Base-by-base conservation (phyloP, 1,284 basidiomycete species). In the Salmacisia buchloeana region DNA sequence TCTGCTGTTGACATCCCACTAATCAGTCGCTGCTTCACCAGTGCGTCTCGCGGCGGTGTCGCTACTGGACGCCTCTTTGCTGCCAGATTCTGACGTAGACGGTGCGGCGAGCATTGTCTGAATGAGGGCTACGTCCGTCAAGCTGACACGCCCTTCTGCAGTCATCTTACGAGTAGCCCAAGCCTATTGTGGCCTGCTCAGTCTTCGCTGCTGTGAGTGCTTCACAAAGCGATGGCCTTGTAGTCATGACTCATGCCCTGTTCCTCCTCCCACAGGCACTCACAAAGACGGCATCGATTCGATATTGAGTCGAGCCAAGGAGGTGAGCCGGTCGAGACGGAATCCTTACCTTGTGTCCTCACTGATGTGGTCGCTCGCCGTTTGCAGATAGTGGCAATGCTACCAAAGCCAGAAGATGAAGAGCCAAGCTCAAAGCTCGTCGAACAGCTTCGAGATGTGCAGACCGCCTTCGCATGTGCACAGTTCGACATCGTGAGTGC, bases 401-500 rank as follows among this genome's bases (percentile, higher is more conserved):
- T 54, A 33, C 49, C 49, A n/a, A 33, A 15, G 27, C 12, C 27
- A 12, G 49, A 54, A 33, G 27, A 33, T 18, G n/a, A n/a, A 13
- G 27, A 15, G 3, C 34, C 49, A 5, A 54, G 34, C 27, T 33
- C 6, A 31, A 54, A 54, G 49, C 15, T 54, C 13, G 2, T n/a
- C 5, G 23, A 27, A 33, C 49, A 54, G 49, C 5, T 54, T 15
- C 29, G 34, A 54, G 49, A 54, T 18, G 49, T 31, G 31, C 49
- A 31, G 21, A 27, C 29, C 31, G 49, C 49, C 15, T 31, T 33
- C 12, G 29, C 25, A 54, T 54, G 49, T 31, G 49, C 27, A 15
- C n/a, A 18, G 18, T 54, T 54, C 34, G 49, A 54, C 31, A 12
- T 54, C 27, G 49, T 54, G 49, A 54, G 49, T 9, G 36, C 36